Evolutionary conservation across 2,329 filamentous ascomycete genomes (phyloP).

Genomic region (Colletotrichum theobromicola): DNA sequence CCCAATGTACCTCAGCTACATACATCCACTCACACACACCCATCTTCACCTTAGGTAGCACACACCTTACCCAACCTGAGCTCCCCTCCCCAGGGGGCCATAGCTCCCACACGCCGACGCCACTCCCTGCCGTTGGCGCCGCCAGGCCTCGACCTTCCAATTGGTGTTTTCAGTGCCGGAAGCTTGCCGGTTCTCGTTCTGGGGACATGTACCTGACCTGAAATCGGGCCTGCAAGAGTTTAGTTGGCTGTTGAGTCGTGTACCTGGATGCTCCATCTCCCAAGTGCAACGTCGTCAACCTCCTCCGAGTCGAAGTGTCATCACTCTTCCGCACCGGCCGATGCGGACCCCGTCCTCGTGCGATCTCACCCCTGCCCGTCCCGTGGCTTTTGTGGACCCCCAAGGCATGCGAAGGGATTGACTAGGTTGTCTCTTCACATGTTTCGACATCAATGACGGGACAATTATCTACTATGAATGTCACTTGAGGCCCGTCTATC

Average conservation of each 20-base stretch:
- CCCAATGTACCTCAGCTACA: neutral
- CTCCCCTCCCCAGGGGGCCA: neutral
- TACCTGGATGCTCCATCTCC: neutral
- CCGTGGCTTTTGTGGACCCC: slow-evolving; percentile 10
- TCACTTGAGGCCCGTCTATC: neutral
- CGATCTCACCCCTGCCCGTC: neutral
- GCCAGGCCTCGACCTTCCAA: neutral
- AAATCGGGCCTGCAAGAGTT: neutral
- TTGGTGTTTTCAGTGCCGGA: neutral
- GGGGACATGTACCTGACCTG: neutral
- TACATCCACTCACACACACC: neutral
- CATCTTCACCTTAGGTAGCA: neutral
- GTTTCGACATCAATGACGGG: neutral
- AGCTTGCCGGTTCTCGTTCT: neutral
- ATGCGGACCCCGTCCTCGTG: neutral
- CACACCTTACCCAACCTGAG: neutral
- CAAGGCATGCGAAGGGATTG: neutral
- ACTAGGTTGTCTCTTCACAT: slow-evolving; percentile 8
- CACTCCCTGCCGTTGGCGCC: neutral
- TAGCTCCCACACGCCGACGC: neutral
- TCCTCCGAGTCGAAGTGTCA: slow-evolving; percentile 23
- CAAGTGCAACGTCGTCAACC: neutral
- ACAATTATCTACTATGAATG: slow-evolving; percentile 11
- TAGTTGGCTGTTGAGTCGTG: neutral
- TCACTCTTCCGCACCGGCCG: slow-evolving; percentile 16